These are phyloP conservation scores for Colletotrichum sp. DNA, from an alignment of 2,329 filamentous ascomycete genomes.

Conservation along the genomic window DNA sequence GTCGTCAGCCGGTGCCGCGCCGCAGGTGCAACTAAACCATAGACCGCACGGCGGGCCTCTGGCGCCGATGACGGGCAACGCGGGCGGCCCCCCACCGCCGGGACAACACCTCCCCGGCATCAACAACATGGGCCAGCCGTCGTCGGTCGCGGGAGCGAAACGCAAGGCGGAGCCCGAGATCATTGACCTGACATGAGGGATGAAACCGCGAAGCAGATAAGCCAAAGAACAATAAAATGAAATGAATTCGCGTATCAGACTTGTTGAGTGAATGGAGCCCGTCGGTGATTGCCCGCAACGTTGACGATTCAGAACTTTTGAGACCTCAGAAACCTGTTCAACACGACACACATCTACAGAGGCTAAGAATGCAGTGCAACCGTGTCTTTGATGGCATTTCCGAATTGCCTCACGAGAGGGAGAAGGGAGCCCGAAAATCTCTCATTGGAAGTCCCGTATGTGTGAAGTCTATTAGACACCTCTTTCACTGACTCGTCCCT, in stretches of 20 bases:
- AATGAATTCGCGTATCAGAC: neutral
- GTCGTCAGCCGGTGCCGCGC: neutral
- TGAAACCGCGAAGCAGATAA: neutral
- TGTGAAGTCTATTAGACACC: neutral
- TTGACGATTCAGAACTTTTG: neutral
- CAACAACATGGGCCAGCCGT: neutral
- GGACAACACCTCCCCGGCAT: neutral
- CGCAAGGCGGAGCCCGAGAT: constrained; percentile 10
- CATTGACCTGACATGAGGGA: constrained; percentile 2
- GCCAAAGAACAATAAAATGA: neutral
- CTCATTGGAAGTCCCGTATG: neutral
- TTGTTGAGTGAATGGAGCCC: neutral
- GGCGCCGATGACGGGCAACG: neutral
- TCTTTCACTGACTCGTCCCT: neutral
- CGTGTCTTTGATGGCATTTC: neutral
- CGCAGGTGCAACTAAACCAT: neutral
- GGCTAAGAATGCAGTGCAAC: neutral
- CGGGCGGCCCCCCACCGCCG: neutral
- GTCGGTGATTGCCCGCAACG: neutral
- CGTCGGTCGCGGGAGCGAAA: neutral
- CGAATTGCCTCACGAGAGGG: neutral
- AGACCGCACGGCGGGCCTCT: neutral
- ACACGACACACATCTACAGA: neutral
- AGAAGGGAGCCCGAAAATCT: neutral
- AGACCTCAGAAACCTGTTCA: neutral